phyloP scores from a whole-genome alignment of 768 basidiomycete species.

The Pleurotus tuber-regium region DNA sequence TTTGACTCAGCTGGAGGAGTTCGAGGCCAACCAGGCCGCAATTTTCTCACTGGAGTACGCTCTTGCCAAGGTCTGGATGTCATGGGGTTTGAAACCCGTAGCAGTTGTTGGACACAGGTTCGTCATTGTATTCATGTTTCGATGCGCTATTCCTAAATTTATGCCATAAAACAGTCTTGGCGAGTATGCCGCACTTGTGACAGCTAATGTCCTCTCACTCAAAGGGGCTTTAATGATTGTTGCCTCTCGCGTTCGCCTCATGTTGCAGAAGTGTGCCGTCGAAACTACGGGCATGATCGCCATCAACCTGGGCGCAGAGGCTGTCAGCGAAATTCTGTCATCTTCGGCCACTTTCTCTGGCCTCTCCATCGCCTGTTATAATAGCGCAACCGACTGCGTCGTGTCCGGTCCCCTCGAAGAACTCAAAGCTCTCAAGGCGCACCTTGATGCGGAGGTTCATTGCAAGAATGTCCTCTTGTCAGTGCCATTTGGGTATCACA shows the following conservation, averaged over 20 bases:
- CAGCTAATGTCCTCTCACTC: slow-evolving; percentile 56
- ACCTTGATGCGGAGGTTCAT: slow-evolving; percentile 32
- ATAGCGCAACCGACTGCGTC: slow-evolving; percentile 55
- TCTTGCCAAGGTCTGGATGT: slow-evolving; percentile 60
- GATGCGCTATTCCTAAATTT: slow-evolving; percentile 3
- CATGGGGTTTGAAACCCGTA: slow-evolving; percentile 62
- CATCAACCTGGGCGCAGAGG: slow-evolving; percentile 35
- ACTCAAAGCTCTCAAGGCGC: slow-evolving; percentile 37
- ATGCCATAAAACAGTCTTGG: slow-evolving; percentile 50
- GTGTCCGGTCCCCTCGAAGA: slow-evolving; percentile 52
- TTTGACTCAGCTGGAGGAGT: slow-evolving; percentile 29
- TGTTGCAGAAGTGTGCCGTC: slow-evolving; percentile 44
- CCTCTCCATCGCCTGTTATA: slow-evolving; percentile 58
- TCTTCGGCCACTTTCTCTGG: slow-evolving; percentile 30
- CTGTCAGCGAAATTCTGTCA: slow-evolving; percentile 33
- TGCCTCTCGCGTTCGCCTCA: slow-evolving; percentile 55
- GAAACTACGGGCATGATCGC: slow-evolving; percentile 61
- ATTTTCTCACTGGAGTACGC: slow-evolving; percentile 64
- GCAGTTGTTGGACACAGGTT: slow-evolving; percentile 75
- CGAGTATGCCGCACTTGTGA: slow-evolving; percentile 70
- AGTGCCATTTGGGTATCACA: slow-evolving; percentile 68
- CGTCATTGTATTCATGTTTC: slow-evolving; percentile 13
- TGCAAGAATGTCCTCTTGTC: slow-evolving; percentile 43
- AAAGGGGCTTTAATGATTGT: slow-evolving; percentile 57
- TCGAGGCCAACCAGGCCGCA: slow-evolving; percentile 49